Percentiles rank a stretch among this genome's conserved stretches.
Evolutionary conservation across 208 protist species (phyloP).

Genomic region (Leishmania braziliensis): DNA sequence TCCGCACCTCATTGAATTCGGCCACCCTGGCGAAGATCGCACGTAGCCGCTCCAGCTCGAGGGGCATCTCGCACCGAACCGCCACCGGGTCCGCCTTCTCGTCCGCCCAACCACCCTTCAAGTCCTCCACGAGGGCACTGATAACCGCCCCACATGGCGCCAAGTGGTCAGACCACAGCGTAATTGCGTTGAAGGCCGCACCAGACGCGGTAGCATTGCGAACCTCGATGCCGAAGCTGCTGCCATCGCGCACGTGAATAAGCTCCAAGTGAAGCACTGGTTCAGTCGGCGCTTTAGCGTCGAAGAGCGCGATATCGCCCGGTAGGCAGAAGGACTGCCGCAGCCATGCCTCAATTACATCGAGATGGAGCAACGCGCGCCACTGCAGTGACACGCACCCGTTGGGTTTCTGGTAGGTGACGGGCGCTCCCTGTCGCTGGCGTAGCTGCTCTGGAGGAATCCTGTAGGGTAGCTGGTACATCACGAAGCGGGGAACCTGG

Average conservation of each 20-base stretch:
- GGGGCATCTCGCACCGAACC: constrained; percentile 77
- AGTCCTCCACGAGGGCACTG: constrained; percentile 65
- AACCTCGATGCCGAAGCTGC: constrained; percentile 52
- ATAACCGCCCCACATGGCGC: constrained; percentile 86
- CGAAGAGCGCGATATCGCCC: constrained; percentile 24
- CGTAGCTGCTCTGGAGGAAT: constrained; percentile 6
- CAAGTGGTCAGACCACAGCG: constrained; percentile 79
- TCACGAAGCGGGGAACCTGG: constrained; percentile 84
- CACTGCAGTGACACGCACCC: constrained; percentile 60
- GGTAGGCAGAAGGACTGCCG: constrained; percentile 55
- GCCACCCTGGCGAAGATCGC: constrained; percentile 78
- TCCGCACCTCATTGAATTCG: constrained; percentile 81
- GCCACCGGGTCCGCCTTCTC: constrained; percentile 18
- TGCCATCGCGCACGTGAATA: constrained; percentile 69
- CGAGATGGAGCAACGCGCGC: constrained; percentile 39
- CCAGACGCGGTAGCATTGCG: constrained; percentile 26
- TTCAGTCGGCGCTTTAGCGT: constrained; percentile 28
- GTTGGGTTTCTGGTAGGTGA: constrained; percentile 28
- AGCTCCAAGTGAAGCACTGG: constrained; percentile 48
- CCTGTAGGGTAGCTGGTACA: constrained; percentile 57
- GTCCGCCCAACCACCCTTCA: constrained; percentile 41
- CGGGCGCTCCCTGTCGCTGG: not conserved
- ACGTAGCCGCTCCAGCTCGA: constrained; percentile 62
- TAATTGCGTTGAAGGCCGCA: constrained; percentile 31
- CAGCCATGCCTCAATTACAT: constrained; percentile 47